phyloP scores from a whole-genome alignment of 495 filamentous ascomycete species.

The Haplographium delicatum region DNA sequence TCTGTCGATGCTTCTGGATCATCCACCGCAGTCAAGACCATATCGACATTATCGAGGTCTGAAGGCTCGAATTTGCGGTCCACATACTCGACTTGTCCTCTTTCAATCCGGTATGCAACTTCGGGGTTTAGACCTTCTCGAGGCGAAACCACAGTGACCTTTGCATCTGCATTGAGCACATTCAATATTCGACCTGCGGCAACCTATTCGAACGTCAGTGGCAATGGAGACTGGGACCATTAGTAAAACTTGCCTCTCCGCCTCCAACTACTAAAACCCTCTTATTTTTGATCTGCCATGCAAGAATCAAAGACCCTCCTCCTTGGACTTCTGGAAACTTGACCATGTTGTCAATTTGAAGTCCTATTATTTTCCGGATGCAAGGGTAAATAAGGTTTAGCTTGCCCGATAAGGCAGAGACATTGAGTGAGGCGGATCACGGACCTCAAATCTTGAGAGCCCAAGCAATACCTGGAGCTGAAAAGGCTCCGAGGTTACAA shows the following conservation, averaged over 20 bases:
- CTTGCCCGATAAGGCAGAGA: slow-evolving; percentile 13
- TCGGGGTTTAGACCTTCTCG: slow-evolving; percentile 77
- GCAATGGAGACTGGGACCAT: slow-evolving; percentile 13
- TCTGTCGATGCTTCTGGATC: slow-evolving; percentile 78
- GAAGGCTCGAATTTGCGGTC: slow-evolving; percentile 75
- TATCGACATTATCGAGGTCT: slow-evolving; percentile 72
- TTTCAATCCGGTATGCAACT: slow-evolving; percentile 72
- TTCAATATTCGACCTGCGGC: slow-evolving; percentile 91
- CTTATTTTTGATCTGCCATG: slow-evolving; percentile 88
- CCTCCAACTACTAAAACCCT: slow-evolving; percentile 84
- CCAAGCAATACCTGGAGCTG: slow-evolving; percentile 16
- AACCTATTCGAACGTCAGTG: slow-evolving; percentile 52
- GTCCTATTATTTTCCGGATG: not conserved
- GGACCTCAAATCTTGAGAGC: not conserved
- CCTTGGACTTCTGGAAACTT: slow-evolving; percentile 77
- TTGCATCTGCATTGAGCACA: slow-evolving; percentile 89
- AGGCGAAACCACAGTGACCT: slow-evolving; percentile 79
- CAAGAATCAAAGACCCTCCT: slow-evolving; percentile 86
- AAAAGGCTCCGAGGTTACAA: slow-evolving; percentile 10
- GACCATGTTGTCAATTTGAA: slow-evolving; percentile 5
- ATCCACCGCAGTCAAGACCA: slow-evolving; percentile 92
- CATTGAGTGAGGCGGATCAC: slow-evolving; percentile 6
- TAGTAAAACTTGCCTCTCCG: slow-evolving; percentile 62
- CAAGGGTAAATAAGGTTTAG: slow-evolving; percentile 5
- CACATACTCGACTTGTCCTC: slow-evolving; percentile 67